Conservation (phyloP, 1,284 basidiomycete genomes). For the Sporisorium graminicola region DNA sequence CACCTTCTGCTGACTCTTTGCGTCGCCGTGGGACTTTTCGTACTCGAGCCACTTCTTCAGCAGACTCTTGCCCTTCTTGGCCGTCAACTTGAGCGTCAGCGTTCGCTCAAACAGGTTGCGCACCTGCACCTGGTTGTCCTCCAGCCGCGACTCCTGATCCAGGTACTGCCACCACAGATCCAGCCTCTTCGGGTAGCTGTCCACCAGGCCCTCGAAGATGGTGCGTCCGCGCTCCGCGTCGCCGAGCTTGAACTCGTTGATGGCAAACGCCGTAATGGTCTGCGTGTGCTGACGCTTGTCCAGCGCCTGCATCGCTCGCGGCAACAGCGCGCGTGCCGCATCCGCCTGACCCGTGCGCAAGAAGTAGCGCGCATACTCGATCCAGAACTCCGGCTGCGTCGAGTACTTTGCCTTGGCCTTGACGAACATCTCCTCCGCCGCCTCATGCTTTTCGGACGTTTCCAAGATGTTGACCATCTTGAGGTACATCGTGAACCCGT, state of each 20-base stretch:
- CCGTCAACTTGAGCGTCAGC: constrained; percentile 86
- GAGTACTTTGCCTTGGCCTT: constrained; percentile 85
- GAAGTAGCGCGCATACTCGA: constrained; percentile 82
- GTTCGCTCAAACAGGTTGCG: constrained; percentile 86
- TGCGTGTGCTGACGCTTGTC: constrained; percentile 95
- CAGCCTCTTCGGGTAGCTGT: constrained; percentile 91
- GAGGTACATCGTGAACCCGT: constrained; percentile 89
- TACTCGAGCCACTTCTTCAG: constrained; percentile 93
- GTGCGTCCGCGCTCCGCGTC: constrained; percentile 95
- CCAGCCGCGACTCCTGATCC: constrained; percentile 83
- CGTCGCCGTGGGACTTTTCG: constrained; percentile 88
- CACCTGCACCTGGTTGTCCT: constrained; percentile 31
- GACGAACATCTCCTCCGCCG: constrained; percentile 58
- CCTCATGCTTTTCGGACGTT: constrained; percentile 78
- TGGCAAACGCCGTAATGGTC: constrained; percentile 92
- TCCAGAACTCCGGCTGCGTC: constrained; percentile 91
- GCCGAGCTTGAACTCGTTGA: constrained; percentile 93
- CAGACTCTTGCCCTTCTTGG: constrained; percentile 90
- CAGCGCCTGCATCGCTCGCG: constrained; percentile 89
- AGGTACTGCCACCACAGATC: constrained; percentile 97
- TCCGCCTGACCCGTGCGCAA: constrained; percentile 81
- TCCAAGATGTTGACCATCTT: constrained; percentile 87
- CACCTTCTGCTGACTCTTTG: constrained; percentile 82
- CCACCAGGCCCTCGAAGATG: constrained; percentile 94
- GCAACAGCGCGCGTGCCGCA: constrained; percentile 86